phyloP scores from a whole-genome alignment of 2,329 filamentous ascomycete species.

The Botrytis pseudocinerea region DNA sequence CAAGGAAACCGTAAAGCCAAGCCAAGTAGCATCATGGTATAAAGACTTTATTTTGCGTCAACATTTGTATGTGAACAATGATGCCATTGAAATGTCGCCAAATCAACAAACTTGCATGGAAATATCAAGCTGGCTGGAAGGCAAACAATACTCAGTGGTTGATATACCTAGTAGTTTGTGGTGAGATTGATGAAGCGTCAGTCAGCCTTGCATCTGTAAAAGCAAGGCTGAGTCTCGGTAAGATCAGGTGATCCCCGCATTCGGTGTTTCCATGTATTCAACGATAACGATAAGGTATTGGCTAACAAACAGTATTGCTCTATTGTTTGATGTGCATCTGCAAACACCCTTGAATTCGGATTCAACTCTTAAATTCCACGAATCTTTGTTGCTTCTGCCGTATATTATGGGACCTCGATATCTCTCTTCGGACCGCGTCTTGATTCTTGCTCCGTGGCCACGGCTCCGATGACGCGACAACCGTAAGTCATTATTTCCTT shows the following conservation, averaged over 20 bases:
- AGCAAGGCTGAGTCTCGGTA: background rate
- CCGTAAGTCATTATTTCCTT: constrained; percentile 12
- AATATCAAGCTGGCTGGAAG: background rate
- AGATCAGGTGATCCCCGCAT: background rate
- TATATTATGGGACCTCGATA: background rate
- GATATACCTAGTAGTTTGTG: background rate
- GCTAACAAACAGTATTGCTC: background rate
- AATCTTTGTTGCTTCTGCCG: background rate
- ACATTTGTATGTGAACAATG: background rate
- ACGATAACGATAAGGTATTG: constrained; percentile 15
- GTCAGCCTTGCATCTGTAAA: background rate
- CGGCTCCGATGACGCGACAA: constrained; percentile 12
- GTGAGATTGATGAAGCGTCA: background rate
- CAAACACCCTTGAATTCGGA: background rate
- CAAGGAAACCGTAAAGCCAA: background rate
- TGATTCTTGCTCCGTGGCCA: constrained; percentile 2
- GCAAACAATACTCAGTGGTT: background rate
- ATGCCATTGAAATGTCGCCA: background rate
- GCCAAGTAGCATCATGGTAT: background rate
- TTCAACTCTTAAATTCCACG: background rate
- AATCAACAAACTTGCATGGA: background rate
- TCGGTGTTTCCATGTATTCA: background rate
- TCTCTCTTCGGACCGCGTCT: background rate
- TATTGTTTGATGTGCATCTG: background rate
- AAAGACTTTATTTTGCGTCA: background rate